Percentiles rank a stretch among this genome's conserved stretches.
Evolutionary conservation across 495 filamentous ascomycete species (phyloP).

Genomic region (Xylaria telfairii): DNA sequence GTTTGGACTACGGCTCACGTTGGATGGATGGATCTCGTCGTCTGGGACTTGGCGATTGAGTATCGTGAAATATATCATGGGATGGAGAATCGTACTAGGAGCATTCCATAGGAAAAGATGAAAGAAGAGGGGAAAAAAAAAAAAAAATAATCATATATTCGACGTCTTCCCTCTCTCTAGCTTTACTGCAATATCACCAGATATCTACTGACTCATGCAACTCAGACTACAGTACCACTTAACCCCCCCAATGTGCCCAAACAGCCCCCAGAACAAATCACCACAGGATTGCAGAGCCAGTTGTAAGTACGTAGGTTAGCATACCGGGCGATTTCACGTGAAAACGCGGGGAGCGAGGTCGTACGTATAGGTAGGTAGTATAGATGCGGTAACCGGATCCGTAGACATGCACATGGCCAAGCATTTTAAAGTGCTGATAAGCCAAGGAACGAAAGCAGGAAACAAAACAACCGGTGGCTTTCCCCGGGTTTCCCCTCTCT

Average conservation of each 20-base stretch:
- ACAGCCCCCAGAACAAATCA: background rate
- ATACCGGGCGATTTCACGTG: constrained; percentile 6
- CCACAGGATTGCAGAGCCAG: background rate
- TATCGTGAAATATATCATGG: too few relatives aligned
- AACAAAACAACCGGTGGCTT: background rate
- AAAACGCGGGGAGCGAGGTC: background rate
- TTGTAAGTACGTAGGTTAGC: background rate
- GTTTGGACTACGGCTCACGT: too few relatives aligned
- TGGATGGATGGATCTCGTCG: too few relatives aligned
- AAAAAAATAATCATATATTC: too few relatives aligned
- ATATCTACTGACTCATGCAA: background rate
- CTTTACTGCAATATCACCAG: background rate
- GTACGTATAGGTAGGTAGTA: too few relatives aligned
- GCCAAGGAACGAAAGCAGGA: constrained; percentile 7
- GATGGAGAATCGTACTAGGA: too few relatives aligned
- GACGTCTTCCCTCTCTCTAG: background rate
- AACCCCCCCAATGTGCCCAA: background rate
- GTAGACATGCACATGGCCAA: background rate
- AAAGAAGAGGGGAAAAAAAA: too few relatives aligned
- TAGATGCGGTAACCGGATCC: background rate
- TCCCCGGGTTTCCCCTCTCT: background rate
- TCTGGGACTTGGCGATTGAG: too few relatives aligned
- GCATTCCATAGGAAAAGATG: too few relatives aligned
- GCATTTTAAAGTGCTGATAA: background rate
- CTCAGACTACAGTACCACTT: background rate